phyloP scores from a whole-genome alignment of 2,329 filamentous ascomycete genomes.

The Phialocephala subalpina region DNA sequence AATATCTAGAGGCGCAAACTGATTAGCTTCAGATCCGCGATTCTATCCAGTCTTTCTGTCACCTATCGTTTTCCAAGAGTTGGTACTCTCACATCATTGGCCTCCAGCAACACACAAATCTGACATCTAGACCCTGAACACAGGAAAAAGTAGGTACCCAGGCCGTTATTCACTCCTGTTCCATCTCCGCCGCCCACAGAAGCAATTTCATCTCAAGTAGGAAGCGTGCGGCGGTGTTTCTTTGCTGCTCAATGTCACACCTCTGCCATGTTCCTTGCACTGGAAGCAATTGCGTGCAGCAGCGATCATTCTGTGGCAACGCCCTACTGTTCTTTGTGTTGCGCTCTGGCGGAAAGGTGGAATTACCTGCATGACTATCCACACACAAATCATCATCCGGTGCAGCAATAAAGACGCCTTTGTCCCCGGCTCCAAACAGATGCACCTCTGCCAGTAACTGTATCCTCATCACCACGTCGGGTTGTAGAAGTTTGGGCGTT shows the following conservation, averaged over 20 bases:
- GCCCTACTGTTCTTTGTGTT: conserved; percentile 14
- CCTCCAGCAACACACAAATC: conserved; percentile 9
- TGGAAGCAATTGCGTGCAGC: conserved; percentile 31
- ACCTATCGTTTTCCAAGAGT: conserved; percentile 22
- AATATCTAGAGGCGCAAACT: conserved; percentile 23
- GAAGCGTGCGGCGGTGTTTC: conserved; percentile 24
- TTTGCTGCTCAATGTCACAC: conserved; percentile 17
- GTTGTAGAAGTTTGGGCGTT: conserved; percentile 12
- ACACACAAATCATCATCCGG: conserved; percentile 16
- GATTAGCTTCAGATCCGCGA: conserved; percentile 20
- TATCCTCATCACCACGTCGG: conserved; percentile 24
- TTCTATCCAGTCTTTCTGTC: conserved; percentile 20
- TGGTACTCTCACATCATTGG: conserved; percentile 13
- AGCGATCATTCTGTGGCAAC: conserved; percentile 22
- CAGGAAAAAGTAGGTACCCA: conserved; percentile 27
- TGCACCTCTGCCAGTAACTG: conserved; percentile 26
- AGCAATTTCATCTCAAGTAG: conserved; percentile 29
- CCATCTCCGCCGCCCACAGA: conserved; percentile 23
- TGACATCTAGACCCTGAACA: conserved; percentile 26
- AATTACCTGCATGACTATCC: conserved; percentile 19
- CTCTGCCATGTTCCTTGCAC: conserved; percentile 32
- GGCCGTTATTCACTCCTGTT: conserved; percentile 14
- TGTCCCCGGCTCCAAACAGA: conserved; percentile 19
- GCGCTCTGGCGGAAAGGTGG: conserved; percentile 14
- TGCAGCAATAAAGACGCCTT: conserved; percentile 34